These are phyloP conservation scores for Furcasterigmium sp. DNA, from an alignment of 2,329 filamentous ascomycete species.

Conservation along the genomic window DNA sequence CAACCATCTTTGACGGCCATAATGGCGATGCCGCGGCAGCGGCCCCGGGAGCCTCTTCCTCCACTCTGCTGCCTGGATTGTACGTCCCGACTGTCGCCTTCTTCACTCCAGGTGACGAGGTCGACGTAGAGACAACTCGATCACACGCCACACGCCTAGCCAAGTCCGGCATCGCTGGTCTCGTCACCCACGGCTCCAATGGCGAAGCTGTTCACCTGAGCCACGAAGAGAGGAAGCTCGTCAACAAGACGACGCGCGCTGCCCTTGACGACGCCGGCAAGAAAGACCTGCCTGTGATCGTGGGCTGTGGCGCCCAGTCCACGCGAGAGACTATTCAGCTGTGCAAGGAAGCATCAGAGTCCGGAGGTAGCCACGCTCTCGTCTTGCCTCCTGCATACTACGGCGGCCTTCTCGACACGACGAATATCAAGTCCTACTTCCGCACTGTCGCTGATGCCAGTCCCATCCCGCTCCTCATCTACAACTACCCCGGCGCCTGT, in stretches of 20 bases:
- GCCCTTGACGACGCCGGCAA: conserved; percentile 52
- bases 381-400: conserved; percentile 67
- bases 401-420: conserved; percentile 54
- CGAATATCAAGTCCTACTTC: conserved; percentile 59
- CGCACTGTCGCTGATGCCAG: conserved; percentile 47
- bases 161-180: conserved; percentile 64
- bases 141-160: conserved; percentile 68
- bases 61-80: conserved; percentile 48
- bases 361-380: conserved; percentile 63
- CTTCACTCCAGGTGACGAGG: conserved; percentile 60
- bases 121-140: conserved; percentile 61
- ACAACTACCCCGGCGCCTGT: conserved; percentile 67
- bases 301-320: conserved; percentile 63
- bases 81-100: conserved; percentile 74
- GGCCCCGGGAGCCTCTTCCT: too few relatives aligned
- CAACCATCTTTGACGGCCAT: background rate
- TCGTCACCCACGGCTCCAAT: conserved; percentile 76
- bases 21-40: background rate
- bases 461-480: conserved; percentile 61
- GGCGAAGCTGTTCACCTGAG: conserved; percentile 77
- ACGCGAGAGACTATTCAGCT: conserved; percentile 62
- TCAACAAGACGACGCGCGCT: conserved; percentile 53
- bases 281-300: conserved; percentile 54
- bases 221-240: conserved; percentile 59
- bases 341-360: conserved; percentile 54